These are phyloP conservation scores for Aquilaria sinensis DNA, from an alignment of 345 rosid genomes.

Conservation along the genomic window DNA sequence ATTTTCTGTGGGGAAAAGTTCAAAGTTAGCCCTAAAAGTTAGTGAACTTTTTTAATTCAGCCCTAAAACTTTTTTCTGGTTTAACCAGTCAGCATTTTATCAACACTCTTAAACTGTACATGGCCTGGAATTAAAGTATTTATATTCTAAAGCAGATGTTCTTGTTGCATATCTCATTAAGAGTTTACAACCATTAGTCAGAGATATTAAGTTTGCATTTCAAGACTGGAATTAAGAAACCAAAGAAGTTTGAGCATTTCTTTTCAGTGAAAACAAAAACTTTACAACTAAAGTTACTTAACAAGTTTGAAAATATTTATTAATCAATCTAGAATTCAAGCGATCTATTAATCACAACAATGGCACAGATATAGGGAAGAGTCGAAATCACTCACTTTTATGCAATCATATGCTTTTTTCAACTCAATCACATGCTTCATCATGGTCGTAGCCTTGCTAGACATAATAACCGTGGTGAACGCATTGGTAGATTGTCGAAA, in stretches of 20 bases:
- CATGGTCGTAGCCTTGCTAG: conserved; percentile 86
- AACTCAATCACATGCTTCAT: conserved; percentile 98
- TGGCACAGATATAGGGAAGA: not conserved
- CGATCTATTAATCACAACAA: not conserved
- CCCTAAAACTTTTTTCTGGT: too few species aligned
- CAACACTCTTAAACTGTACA: too few species aligned
- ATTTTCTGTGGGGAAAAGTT: too few species aligned
- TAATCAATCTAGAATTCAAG: too few species aligned
- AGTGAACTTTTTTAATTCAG: too few species aligned
- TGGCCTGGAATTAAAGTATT: conserved; percentile 57
- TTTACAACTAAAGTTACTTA: not conserved
- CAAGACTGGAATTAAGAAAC: conserved; percentile 37
- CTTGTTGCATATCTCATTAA: conserved; percentile 85
- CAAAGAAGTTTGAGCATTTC: not conserved
- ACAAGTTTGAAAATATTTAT: too few species aligned
- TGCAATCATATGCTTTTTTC: conserved; percentile 79
- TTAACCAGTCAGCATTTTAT: too few species aligned
- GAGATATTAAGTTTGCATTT: conserved; percentile 77
- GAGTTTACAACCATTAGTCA: conserved; percentile 90
- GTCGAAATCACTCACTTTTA: conserved; percentile 44
- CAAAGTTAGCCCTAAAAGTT: too few species aligned
- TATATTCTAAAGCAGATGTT: conserved; percentile 84
- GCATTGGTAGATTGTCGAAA: conserved; percentile 15
- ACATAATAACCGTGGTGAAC: conserved; percentile 69
- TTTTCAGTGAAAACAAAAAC: conserved; percentile 1